A percentile compares a stretch with the other conserved stretches of the same genome.
phyloP scores from a whole-genome alignment of 495 filamentous ascomycete genomes.

The Astrothelium subdiscretum region DNA sequence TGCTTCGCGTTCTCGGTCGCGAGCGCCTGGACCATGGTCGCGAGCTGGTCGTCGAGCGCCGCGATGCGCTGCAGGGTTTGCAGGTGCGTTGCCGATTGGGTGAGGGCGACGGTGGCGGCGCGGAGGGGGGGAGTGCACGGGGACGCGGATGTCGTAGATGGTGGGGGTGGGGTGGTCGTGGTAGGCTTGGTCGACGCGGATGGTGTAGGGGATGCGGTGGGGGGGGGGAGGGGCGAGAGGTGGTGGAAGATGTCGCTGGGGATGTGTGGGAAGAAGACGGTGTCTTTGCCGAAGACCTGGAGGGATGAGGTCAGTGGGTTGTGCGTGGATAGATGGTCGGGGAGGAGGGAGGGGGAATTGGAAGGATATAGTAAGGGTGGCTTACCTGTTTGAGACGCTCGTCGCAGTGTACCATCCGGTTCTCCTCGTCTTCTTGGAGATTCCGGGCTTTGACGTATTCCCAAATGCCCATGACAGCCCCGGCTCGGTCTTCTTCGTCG shows the following conservation, averaged over 20 bases:
- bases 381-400: conserved; percentile 62
- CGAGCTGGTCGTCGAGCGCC: conserved; percentile 69
- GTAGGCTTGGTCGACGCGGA: conserved; percentile 82
- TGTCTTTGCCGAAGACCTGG: conserved; percentile 68
- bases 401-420: conserved; percentile 82
- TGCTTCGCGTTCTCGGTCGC: conserved; percentile 73
- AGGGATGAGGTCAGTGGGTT: conserved; percentile 11
- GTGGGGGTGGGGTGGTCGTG: conserved; percentile 53
- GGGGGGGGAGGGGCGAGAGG: conserved; percentile 74
- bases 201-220: conserved; percentile 78
- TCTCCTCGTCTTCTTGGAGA: conserved; percentile 87
- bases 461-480: conserved; percentile 82
- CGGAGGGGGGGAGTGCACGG: conserved; percentile 74
- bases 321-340: neutral
- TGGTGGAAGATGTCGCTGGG: conserved; percentile 63
- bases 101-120: conserved; percentile 46
- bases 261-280: conserved; percentile 80
- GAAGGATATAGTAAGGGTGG: conserved; percentile 1
- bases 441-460: conserved; percentile 83
- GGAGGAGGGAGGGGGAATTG: neutral
- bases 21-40: conserved; percentile 65
- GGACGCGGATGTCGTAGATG: conserved; percentile 79
- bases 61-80: conserved; percentile 58
- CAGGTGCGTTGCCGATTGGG: conserved; percentile 40
- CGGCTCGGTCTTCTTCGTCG: conserved; percentile 72